Percentiles rank a stretch among this genome's conserved stretches.
These are phyloP conservation scores for Hirschfeldia incana DNA, from an alignment of 345 rosid species.

Conservation along the genomic window DNA sequence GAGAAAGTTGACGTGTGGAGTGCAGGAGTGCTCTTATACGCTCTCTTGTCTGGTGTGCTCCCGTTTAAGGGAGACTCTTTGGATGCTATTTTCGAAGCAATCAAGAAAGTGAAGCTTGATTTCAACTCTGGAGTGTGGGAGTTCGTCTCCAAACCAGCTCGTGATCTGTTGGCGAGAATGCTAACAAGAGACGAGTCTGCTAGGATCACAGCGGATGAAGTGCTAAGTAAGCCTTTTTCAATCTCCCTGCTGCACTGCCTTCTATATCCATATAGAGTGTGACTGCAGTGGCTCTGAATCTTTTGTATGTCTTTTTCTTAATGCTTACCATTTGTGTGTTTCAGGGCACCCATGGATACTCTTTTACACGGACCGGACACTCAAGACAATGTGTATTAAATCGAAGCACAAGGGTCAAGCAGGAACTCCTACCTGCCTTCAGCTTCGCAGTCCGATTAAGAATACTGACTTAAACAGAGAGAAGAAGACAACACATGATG, in stretches of 20 bases:
- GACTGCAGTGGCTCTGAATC: background rate
- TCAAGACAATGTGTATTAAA: constrained; percentile 61
- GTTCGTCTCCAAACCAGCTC: constrained; percentile 78
- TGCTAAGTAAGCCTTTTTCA: constrained; percentile 62
- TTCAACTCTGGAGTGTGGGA: constrained; percentile 79
- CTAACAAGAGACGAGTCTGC: constrained; percentile 86
- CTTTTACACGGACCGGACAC: constrained; percentile 73
- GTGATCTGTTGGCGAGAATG: constrained; percentile 83
- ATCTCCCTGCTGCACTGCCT: constrained; percentile 10
- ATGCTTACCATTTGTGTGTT: background rate
- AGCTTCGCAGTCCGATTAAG: constrained; percentile 22
- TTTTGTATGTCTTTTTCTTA: constrained; percentile 1
- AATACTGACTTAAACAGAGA: constrained; percentile 32
- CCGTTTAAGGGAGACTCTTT: constrained; percentile 89
- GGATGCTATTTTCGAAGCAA: constrained; percentile 78
- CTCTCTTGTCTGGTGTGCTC: constrained; percentile 70
- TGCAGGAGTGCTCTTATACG: constrained; percentile 81
- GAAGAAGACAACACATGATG: constrained; percentile 23
- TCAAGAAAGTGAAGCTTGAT: constrained; percentile 78
- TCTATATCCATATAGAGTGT: background rate
- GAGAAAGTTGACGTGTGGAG: constrained; percentile 98
- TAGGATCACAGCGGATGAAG: constrained; percentile 91
- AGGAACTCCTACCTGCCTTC: constrained; percentile 33
- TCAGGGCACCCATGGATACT: constrained; percentile 91
- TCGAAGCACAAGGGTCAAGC: constrained; percentile 65